Conservation (phyloP, 495 filamentous ascomycete species). For the Podospora pseudoanserina region DNA sequence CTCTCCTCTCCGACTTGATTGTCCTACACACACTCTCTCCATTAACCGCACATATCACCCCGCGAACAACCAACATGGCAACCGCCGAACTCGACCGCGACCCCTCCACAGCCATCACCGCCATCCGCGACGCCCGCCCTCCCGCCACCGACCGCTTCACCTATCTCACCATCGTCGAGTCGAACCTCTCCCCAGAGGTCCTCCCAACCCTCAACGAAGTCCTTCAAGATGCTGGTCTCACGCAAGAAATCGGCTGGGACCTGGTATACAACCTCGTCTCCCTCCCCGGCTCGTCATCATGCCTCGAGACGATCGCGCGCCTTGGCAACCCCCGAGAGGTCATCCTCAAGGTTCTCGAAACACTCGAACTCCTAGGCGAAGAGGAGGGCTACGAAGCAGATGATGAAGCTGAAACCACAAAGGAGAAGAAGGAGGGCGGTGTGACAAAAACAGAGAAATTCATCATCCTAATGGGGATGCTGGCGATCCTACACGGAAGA, state of each 20-base stretch:
- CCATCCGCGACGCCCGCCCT: slow-evolving; percentile 49
- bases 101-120: slow-evolving; percentile 34
- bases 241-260: slow-evolving; percentile 94
- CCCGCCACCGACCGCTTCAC: slow-evolving; percentile 79
- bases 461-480: slow-evolving; percentile 71
- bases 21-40: not conserved
- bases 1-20: not conserved
- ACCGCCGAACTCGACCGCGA: slow-evolving; percentile 12
- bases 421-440: slow-evolving; percentile 13
- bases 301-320: slow-evolving; percentile 70
- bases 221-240: slow-evolving; percentile 77
- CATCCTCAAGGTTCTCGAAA: slow-evolving; percentile 80
- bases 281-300: slow-evolving; percentile 66
- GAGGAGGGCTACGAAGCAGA: slow-evolving; percentile 36
- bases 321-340: slow-evolving; percentile 93
- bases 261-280: slow-evolving; percentile 80
- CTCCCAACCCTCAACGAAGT: slow-evolving; percentile 73
- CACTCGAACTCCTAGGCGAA: slow-evolving; percentile 49
- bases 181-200: slow-evolving; percentile 72
- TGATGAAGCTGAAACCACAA: slow-evolving; percentile 17
- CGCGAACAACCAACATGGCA: not conserved
- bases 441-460: slow-evolving; percentile 53
- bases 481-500: slow-evolving; percentile 78
- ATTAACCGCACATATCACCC: not conserved
- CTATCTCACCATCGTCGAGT: slow-evolving; percentile 83